phyloP scores from a whole-genome alignment of 208 protist genomes.

The Leishmania tarentolae region DNA sequence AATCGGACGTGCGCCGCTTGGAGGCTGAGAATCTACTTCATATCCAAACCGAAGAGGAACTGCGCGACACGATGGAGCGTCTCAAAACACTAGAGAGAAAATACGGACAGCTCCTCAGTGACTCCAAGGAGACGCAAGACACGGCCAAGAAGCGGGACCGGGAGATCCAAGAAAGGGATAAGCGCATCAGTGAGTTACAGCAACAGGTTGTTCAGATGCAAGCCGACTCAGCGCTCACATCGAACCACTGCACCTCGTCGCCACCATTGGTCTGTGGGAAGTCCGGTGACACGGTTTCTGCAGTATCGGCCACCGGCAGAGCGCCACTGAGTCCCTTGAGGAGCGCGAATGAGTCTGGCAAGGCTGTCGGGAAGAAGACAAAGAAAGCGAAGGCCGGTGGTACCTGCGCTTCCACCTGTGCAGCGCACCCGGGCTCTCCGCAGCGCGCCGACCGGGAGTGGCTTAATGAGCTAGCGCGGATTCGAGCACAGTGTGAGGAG shows the following conservation, averaged over 20 bases:
- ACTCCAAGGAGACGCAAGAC: slow-evolving; percentile 21
- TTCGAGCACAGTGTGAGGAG: slow-evolving; percentile 9
- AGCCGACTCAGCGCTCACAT: neutral
- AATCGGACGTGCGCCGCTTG: slow-evolving; percentile 33
- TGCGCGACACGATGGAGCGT: slow-evolving; percentile 26
- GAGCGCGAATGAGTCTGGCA: neutral
- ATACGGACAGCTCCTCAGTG: slow-evolving; percentile 17
- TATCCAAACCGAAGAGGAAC: slow-evolving; percentile 34
- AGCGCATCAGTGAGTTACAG: slow-evolving; percentile 23
- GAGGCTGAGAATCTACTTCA: slow-evolving; percentile 41
- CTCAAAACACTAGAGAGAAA: slow-evolving; percentile 20
- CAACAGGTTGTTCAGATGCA: neutral
- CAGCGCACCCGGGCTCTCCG: neutral
- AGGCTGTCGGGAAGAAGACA: slow-evolving; percentile 4
- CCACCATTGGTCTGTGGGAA: slow-evolving; percentile 5
- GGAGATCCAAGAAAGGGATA: slow-evolving; percentile 20
- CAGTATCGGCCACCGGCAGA: neutral
- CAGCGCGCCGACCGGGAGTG: neutral
- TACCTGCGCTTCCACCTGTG: neutral
- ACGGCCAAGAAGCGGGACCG: slow-evolving; percentile 8
- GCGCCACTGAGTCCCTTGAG: neutral
- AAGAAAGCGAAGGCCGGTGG: slow-evolving; percentile 14
- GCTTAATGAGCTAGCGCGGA: neutral
- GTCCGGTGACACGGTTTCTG: neutral
- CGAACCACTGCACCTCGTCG: neutral